Base-by-base conservation (phyloP, 306 rosid genomes). In the Inga leiocalycina region DNA sequence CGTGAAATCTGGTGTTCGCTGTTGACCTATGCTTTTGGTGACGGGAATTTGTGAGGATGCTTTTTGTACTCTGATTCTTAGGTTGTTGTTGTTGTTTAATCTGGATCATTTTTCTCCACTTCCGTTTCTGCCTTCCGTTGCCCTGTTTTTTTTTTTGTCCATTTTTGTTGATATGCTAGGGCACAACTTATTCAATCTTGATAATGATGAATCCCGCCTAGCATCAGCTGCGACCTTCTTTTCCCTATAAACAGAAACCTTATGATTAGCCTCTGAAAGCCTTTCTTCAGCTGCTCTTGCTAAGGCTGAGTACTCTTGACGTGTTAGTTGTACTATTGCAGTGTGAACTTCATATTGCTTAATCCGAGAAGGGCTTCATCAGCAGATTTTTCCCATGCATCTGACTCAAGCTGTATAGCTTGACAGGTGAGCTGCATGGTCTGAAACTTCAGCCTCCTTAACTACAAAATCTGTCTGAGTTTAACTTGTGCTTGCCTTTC, bases 351-450 rank as follows among this genome's bases (percentile, higher is more conserved):
- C 80, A 59, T 85, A 73, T 79, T 68, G 82, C 10, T 79, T 77
- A 62, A 88, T 79, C 81, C 80, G 83, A 30, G 74, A 78, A 89
- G 78, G 34, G 89, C 85, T 81, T 77, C 78, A 3, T 84, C 87
- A 34, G 49, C 73, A 32, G 97, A 92, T 76, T 80, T 78, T 57
- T 64, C 80, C 62, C 79, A 52, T 2, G 92, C 89, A 46, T 88
- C 85, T 12, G 78, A 78, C 71, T 92, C 97, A 6, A 92, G 75
- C 27, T 15, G 65, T 13, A 66, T 83, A 24, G 94, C 94, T 64
- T 66, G 81, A 68, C 88, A 74, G 10, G 81, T 74, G 80, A 90
- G 89, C 66, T 82, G 83, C 84, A 82, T 65, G 4, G 90, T 64
- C 20, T 51, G 57, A 51, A 51, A 20, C 15, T 51, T 51, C 57